Conservation (phyloP, 1,284 basidiomycete species). For the Leccinum angustisporum region DNA sequence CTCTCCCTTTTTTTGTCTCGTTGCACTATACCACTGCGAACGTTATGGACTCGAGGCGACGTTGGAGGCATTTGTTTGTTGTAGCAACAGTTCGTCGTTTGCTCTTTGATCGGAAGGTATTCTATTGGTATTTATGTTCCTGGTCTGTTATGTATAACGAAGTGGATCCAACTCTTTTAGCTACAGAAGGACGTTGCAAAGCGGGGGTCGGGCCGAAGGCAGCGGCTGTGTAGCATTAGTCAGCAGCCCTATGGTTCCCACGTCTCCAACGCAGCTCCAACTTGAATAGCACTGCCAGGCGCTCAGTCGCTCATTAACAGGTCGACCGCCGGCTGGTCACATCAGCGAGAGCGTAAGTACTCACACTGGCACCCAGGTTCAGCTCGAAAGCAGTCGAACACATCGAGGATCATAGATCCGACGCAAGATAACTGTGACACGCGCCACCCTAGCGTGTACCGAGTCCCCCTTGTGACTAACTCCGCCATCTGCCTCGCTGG, state of each 20-base stretch:
- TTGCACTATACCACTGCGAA: conserved; percentile 2
- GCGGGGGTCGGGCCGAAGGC: no score
- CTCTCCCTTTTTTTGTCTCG: not conserved
- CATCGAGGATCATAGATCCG: not conserved
- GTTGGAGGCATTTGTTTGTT: not conserved
- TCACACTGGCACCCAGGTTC: not conserved
- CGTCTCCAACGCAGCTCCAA: not conserved
- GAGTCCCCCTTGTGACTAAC: no score
- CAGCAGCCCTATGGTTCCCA: no score
- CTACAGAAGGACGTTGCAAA: not conserved
- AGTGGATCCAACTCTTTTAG: not conserved
- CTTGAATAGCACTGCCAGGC: not conserved
- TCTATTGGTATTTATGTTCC: conserved; percentile 19
- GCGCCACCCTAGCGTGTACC: not conserved
- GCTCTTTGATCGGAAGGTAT: conserved; percentile 6
- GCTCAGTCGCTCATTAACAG: not conserved
- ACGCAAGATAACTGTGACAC: not conserved
- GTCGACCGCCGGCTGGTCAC: no score
- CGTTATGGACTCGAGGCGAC: conserved; percentile 7
- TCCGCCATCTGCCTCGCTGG: not conserved
- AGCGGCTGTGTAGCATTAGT: not conserved
- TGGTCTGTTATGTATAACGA: not conserved
- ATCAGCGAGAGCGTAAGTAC: not conserved
- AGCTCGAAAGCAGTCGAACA: not conserved
- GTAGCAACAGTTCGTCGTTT: conserved; percentile 1